Conservation (phyloP, 2,329 filamentous ascomycete genomes). For the Elsinoe batatas region DNA sequence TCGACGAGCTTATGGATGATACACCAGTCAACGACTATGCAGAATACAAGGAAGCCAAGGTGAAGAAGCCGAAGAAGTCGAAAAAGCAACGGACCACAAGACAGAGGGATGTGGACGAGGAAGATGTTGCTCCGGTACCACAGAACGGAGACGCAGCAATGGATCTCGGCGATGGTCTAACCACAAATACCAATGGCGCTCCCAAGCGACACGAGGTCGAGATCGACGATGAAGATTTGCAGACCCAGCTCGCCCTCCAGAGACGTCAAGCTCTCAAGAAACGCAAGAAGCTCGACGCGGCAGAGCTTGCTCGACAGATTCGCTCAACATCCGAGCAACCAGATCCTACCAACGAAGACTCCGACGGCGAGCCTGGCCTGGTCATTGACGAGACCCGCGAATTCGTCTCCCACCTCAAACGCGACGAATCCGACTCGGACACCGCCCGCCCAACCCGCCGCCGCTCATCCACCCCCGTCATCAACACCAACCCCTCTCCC, state of each 20-base stretch:
- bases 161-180: constrained; percentile 55
- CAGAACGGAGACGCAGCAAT: constrained; percentile 46
- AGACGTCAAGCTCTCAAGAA: constrained; percentile 79
- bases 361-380: constrained; percentile 53
- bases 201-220: constrained; percentile 34
- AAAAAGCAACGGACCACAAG: constrained; percentile 64
- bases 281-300: constrained; percentile 74
- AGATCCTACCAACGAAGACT: constrained; percentile 46
- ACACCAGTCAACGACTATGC: constrained; percentile 75
- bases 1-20: constrained; percentile 61
- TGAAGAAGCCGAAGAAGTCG: constrained; percentile 86
- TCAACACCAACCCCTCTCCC: constrained; percentile 42
- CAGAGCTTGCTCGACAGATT: constrained; percentile 77
- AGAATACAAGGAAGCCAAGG: constrained; percentile 75
- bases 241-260: constrained; percentile 75
- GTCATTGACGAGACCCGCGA: constrained; percentile 95
- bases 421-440: constrained; percentile 43
- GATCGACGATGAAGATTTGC: constrained; percentile 86
- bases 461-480: constrained; percentile 28
- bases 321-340: constrained; percentile 54
- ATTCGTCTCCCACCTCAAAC: constrained; percentile 79
- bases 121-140: constrained; percentile 38
- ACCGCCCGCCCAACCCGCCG: constrained; percentile 22
- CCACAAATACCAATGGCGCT: constrained; percentile 15
- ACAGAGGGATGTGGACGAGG: constrained; percentile 56